These are phyloP conservation scores for Tuber indicum DNA, from an alignment of 495 filamentous ascomycete species.

Conservation along the genomic window DNA sequence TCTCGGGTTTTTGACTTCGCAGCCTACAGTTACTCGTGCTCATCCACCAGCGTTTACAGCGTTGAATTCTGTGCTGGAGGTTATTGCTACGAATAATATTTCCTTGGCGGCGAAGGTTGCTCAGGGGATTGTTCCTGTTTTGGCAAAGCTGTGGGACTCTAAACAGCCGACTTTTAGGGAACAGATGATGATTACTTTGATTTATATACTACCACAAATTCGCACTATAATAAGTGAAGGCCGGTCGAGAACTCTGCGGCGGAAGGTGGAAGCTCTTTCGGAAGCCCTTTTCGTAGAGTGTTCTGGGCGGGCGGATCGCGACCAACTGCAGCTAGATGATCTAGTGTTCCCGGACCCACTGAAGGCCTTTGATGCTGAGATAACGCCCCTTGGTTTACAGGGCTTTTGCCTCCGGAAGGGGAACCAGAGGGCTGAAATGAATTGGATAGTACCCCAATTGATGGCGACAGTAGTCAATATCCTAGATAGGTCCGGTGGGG, in stretches of 20 bases:
- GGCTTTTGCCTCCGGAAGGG: conserved; percentile 44
- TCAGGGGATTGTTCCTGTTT: conserved; percentile 59
- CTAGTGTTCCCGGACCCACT: conserved; percentile 51
- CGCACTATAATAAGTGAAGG: conserved; percentile 44
- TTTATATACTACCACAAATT: conserved; percentile 58
- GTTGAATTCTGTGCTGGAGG: conserved; percentile 64
- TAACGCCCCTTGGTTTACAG: conserved; percentile 47
- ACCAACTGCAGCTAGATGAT: conserved; percentile 71
- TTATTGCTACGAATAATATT: conserved; percentile 60
- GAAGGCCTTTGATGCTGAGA: conserved; percentile 41
- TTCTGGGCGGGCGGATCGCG: conserved; percentile 59
- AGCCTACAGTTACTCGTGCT: conserved; percentile 53
- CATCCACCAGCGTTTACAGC: conserved; percentile 66
- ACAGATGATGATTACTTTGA: conserved; percentile 62
- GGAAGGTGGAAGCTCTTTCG: conserved; percentile 51
- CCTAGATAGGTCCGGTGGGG: conserved; percentile 33
- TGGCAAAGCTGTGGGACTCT: conserved; percentile 66
- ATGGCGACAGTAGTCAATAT: conserved; percentile 29
- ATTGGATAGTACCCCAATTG: conserved; percentile 36
- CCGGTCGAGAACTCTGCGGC: conserved; percentile 23
- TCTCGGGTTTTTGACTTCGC: conserved; percentile 57
- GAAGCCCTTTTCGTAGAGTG: conserved; percentile 67
- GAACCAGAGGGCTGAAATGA: conserved; percentile 46
- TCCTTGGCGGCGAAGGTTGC: conserved; percentile 54
- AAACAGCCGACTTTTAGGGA: conserved; percentile 55